Conservation (phyloP, 441 rosid species). For the Macaranga tanarius region DNA sequence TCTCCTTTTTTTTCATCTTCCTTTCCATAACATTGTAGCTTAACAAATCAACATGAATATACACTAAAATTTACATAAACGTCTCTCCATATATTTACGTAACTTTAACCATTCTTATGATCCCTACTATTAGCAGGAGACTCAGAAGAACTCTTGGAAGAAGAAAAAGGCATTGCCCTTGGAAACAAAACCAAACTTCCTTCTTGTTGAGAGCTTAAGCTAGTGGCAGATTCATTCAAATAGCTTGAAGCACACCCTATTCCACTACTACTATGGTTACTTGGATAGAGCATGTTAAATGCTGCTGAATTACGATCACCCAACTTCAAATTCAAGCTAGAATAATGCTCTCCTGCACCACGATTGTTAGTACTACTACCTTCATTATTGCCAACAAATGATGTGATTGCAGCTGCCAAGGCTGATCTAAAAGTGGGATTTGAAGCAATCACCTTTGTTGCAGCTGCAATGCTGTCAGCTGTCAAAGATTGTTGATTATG, state of each 20-base stretch:
- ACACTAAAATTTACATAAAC: background rate
- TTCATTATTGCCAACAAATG: conserved; percentile 41
- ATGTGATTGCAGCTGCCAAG: conserved; percentile 61
- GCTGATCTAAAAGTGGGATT: conserved; percentile 80
- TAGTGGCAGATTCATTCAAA: conserved; percentile 32
- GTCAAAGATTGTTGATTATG: conserved; percentile 33
- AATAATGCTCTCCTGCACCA: conserved; percentile 14
- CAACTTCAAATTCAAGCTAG: conserved; percentile 29
- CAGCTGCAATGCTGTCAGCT: conserved; percentile 49
- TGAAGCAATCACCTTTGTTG: conserved; percentile 61
- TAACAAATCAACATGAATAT: background rate
- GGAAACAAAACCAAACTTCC: conserved; percentile 33
- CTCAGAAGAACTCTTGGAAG: conserved; percentile 33
- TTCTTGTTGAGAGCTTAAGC: conserved; percentile 5
- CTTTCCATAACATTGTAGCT: no score
- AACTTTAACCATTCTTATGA: conserved; percentile 14
- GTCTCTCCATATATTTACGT: no score
- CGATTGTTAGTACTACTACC: conserved; percentile 14
- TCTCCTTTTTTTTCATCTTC: no score
- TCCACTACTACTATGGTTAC: conserved; percentile 18
- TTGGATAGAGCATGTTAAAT: conserved; percentile 16
- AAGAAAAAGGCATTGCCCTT: conserved; percentile 34
- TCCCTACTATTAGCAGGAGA: conserved; percentile 34
- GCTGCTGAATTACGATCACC: conserved; percentile 24
- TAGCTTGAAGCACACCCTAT: conserved; percentile 35